phyloP scores from a whole-genome alignment of 108 stramenopile species.

The Chaetoceros muelleri region DNA sequence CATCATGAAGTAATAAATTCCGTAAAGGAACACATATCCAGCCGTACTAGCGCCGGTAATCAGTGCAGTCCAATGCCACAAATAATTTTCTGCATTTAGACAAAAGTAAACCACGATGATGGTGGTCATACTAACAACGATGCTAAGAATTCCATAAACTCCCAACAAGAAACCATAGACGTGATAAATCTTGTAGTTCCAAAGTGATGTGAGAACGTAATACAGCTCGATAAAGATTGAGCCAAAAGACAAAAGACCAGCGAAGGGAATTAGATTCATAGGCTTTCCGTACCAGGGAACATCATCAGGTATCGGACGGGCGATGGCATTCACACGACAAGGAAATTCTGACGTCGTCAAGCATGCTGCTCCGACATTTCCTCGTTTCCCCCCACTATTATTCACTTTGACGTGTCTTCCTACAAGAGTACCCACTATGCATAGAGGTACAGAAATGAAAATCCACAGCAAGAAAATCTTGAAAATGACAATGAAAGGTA shows the following conservation, averaged over 20 bases:
- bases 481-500: conserved; percentile 82
- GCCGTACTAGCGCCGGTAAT: conserved; percentile 83
- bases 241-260: conserved; percentile 91
- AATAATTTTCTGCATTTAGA: conserved; percentile 95
- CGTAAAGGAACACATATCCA: conserved; percentile 93
- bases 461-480: conserved; percentile 90
- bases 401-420: conserved; percentile 81
- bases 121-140: conserved; percentile 93
- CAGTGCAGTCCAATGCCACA: conserved; percentile 98
- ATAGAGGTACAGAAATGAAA: conserved; percentile 89
- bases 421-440: conserved; percentile 85
- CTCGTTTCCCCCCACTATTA: conserved; percentile 14
- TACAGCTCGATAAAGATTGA: conserved; percentile 98
- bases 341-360: conserved; percentile 63
- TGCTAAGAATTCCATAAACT: conserved; percentile 87
- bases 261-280: conserved; percentile 71
- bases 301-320: conserved; percentile 90
- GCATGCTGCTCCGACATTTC: neutral
- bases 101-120: conserved; percentile 96
- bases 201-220: conserved; percentile 88
- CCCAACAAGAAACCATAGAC: conserved; percentile 97
- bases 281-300: conserved; percentile 90
- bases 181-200: conserved; percentile 99
- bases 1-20: conserved; percentile 94
- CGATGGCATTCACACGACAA: conserved; percentile 95